phyloP scores from a whole-genome alignment of 2,329 filamentous ascomycete species.

The Nannizziopsis arthrosporioides region DNA sequence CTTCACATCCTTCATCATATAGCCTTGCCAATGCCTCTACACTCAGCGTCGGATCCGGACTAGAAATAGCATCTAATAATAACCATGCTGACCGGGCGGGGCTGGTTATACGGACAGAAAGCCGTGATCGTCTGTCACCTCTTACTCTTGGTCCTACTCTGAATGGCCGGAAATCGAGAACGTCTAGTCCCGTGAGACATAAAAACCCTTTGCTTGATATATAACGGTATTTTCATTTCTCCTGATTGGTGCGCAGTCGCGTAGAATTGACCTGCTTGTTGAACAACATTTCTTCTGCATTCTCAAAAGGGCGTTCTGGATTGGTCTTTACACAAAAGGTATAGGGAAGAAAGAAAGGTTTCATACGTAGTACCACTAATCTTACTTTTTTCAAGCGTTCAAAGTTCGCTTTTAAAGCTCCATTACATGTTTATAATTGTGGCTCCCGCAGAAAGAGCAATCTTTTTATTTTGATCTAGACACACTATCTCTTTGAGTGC shows the following conservation, averaged over 20 bases:
- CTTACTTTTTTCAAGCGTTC: no score
- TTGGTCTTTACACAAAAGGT: no score
- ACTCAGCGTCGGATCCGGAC: constrained; percentile 27
- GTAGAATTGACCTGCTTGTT: background rate
- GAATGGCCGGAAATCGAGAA: constrained; percentile 33
- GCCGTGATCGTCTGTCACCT: constrained; percentile 60
- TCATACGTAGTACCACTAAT: no score
- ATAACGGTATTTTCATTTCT: background rate
- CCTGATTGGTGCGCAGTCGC: background rate
- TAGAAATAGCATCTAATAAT: constrained; percentile 12
- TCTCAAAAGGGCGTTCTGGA: no score
- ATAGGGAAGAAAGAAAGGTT: no score
- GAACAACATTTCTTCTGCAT: no score
- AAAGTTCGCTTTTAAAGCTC: background rate
- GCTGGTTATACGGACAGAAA: constrained; percentile 71
- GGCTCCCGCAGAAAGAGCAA: background rate
- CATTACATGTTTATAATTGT: constrained; percentile 1
- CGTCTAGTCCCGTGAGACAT: constrained; percentile 38
- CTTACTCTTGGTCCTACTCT: constrained; percentile 41
- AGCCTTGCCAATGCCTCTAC: constrained; percentile 32
- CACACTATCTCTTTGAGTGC: no score
- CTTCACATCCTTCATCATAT: constrained; percentile 25
- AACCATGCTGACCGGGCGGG: constrained; percentile 52
- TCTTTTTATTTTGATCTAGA: background rate
- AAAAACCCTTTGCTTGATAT: constrained; percentile 9